These are phyloP conservation scores for Atalantia buxifolia DNA, from an alignment of 345 rosid genomes.

Conservation along the genomic window DNA sequence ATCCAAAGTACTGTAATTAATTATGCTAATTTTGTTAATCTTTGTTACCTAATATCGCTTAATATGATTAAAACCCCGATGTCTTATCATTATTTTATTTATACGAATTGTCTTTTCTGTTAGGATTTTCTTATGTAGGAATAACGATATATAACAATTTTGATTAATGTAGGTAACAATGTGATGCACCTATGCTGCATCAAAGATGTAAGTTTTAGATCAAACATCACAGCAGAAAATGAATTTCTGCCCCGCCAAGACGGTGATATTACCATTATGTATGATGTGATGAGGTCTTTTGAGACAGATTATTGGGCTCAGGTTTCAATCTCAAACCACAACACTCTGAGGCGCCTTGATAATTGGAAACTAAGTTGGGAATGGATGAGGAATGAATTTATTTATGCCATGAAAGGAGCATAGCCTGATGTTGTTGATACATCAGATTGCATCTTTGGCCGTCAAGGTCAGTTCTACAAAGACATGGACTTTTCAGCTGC, in stretches of 20 bases:
- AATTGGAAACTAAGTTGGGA: slow-evolving; percentile 91
- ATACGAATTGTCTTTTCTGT: not conserved
- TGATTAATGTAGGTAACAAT: slow-evolving; percentile 37
- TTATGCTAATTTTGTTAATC: not conserved
- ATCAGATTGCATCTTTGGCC: slow-evolving; percentile 69
- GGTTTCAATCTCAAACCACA: slow-evolving; percentile 79
- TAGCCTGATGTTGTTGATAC: slow-evolving; percentile 75
- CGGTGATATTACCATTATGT: slow-evolving; percentile 91
- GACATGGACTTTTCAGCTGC: slow-evolving; percentile 61
- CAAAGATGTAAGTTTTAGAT: slow-evolving; percentile 40
- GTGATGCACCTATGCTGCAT: slow-evolving; percentile 70
- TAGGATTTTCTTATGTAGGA: too few species aligned
- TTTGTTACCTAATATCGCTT: not conserved
- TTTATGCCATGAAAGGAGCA: slow-evolving; percentile 79
- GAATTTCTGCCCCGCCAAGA: slow-evolving; percentile 62
- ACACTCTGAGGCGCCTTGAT: slow-evolving; percentile 90
- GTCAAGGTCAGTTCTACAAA: slow-evolving; percentile 51
- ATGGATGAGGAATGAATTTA: slow-evolving; percentile 84
- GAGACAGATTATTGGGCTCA: slow-evolving; percentile 68
- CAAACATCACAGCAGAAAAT: slow-evolving; percentile 51
- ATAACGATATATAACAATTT: not conserved
- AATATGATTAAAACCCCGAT: not conserved
- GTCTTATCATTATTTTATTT: not conserved
- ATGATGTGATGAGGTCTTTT: slow-evolving; percentile 72
- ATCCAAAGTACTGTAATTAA: slow-evolving; percentile 42